Conservation (phyloP, 495 filamentous ascomycete genomes). For the Bacidia gigantensis region DNA sequence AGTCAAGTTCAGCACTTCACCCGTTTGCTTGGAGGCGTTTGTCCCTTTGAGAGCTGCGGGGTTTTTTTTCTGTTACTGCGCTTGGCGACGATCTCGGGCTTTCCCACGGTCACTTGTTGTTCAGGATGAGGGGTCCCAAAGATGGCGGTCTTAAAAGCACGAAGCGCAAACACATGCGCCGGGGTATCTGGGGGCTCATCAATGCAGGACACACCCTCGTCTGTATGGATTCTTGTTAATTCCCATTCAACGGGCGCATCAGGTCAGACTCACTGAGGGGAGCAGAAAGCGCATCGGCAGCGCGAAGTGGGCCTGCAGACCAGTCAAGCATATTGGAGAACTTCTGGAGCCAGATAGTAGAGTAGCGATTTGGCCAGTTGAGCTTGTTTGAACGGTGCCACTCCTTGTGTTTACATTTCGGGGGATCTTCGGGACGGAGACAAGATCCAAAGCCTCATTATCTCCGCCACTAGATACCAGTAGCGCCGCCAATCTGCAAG, state of each 20-base stretch:
- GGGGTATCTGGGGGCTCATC: constrained; percentile 77
- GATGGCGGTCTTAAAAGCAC: constrained; percentile 79
- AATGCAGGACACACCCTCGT: constrained; percentile 10
- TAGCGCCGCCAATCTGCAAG: too few species aligned
- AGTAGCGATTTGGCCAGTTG: too few species aligned
- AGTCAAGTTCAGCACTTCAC: not conserved
- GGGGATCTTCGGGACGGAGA: not conserved
- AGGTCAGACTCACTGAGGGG: not conserved
- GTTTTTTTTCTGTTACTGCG: not conserved
- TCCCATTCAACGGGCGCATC: not conserved
- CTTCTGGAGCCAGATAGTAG: not conserved
- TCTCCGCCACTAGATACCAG: too few species aligned
- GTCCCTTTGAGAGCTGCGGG: not conserved
- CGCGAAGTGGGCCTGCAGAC: constrained; percentile 1
- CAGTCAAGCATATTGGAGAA: constrained; percentile 4
- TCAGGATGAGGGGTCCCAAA: constrained; percentile 59
- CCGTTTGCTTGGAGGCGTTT: not conserved
- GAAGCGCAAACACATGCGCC: constrained; percentile 83
- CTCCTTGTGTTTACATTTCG: constrained; percentile 3
- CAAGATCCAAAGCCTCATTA: not conserved
- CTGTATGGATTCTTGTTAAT: not conserved
- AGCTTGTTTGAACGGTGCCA: too few species aligned
- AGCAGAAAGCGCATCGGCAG: not conserved
- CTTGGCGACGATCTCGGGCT: not conserved
- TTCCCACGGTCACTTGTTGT: not conserved